Base-by-base conservation (phyloP, 331 rosid species). In the Pyrus hybrid region DNA sequence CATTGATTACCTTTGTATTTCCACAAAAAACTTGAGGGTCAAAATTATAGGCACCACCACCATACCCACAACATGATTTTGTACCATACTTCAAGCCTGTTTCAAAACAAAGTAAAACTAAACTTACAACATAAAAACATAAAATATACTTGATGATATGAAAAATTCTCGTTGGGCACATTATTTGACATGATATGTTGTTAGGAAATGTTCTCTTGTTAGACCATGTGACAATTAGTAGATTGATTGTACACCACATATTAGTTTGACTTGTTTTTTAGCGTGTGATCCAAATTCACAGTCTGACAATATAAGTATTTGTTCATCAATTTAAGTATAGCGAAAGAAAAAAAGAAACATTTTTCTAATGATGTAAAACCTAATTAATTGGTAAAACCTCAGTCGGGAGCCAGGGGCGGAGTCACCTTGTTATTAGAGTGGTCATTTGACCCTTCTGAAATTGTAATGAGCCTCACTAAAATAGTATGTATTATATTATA, bases 1-100 rank as follows among this genome's bases (percentile, higher is more conserved):
- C 91, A 75, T 86, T 75, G 23, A 87, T 80, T 60, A 79, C 80
- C 57, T 81, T 88, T n/a, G 86, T 83, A 13, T 86, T 88, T 30
- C 97, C 96, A 68, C 98, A 91, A 13, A 80, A 81, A 32, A 86
- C 71, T 71, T 26, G 84, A 0, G 87, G 88, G 21, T 93, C 80
- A 68, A 83, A 93, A 73, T 93, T 93, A 73, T 93, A 86, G 32
- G 82, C 79, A 41, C 91, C 96, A 17, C 94, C 93, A 29, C 96
- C 98, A 83, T 91, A 65, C 6, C 98, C 98, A 79, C 98, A 93
- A 33, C 98, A 91, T 63, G 97, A 89, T 87, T 78, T 91, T 13
- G 89, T 81, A 7, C 98, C 92, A 85, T 93, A 89, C 41, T 83
- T 54, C 2, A 93, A 81, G 37, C 97, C 96, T 89, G 81, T 18